Base-by-base conservation (phyloP, 805 yeast species). In the Candida bentonensis region DNA sequence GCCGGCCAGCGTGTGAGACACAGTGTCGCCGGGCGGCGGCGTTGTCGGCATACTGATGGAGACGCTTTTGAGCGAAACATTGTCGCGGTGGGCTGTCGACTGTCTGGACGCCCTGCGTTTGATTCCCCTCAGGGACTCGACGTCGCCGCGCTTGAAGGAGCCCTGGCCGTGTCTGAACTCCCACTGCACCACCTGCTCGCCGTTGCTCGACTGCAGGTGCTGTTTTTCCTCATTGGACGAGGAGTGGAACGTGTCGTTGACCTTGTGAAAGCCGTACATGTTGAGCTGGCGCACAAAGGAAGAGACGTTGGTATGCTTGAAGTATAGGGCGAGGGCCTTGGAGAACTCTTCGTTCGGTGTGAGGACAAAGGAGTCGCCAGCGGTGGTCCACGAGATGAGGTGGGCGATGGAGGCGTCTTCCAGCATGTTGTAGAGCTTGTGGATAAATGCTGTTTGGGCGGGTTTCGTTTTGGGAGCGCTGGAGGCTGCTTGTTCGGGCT, bases 231-330 rank as follows among this genome's bases (percentile, higher is more conserved):
- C 36, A 17, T 44, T 20, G 15, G 25, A 13, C 3, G 45, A 23
- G 22, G 53, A 53, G 34, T 59, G 62, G 48, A 60, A 61, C 21
- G 60, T 51, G 46, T 60, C 64, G 50, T 61, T 60, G 39, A 66
- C 66, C 64, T 88, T 87, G 62, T 88, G 96, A 66, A 88, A 87
- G 1, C 96, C 96, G 60, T 87, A 87, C 96, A 88, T 89, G 66
- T 89, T 95, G 40, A 88, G 67, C 63, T 89, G 96, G 41, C 96
- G 75, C 27, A 89, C 95, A 66, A 89, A 89, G 48, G 89, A 79
- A 21, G 95, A 86, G 23, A 88, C 86, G 58, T 89, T 89, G 2
- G 94, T 94, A 64, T 88, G 96, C 60, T 89, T 89, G 69, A 89
- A 88, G 60, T 83, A 87, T 41, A 69, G 46, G 68, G 71, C 62